A percentile compares a stretch with the other conserved stretches of the same genome.
Conservation (phyloP, 345 rosid species). For the Nasturtium officinale region DNA sequence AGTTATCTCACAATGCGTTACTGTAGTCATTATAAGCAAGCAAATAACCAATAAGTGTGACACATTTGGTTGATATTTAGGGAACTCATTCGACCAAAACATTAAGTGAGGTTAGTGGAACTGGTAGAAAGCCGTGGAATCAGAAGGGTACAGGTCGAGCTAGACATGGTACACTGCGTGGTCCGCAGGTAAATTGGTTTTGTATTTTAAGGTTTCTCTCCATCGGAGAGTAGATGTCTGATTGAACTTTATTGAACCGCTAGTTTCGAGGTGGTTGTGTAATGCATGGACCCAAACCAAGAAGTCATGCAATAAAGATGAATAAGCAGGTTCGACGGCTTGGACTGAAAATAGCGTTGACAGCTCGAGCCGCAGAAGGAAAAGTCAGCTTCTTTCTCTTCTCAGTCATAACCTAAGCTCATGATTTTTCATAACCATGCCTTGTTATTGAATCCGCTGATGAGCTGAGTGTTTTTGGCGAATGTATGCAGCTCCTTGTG, state of each 20-base stretch:
- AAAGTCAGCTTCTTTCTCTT: constrained; percentile 58
- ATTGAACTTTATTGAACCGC: constrained; percentile 22
- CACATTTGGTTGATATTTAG: constrained; percentile 43
- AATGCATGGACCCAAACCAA: constrained; percentile 94
- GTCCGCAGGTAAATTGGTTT: constrained; percentile 56
- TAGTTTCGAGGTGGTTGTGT: constrained; percentile 88
- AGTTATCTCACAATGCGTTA: background rate
- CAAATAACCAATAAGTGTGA: constrained; percentile 5
- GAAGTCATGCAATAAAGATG: constrained; percentile 88
- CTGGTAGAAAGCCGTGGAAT: constrained; percentile 86
- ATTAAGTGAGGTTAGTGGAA: constrained; percentile 90
- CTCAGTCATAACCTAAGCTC: constrained; percentile 8
- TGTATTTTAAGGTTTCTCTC: constrained; percentile 11
- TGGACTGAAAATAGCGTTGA: constrained; percentile 86
- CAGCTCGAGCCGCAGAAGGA: constrained; percentile 96
- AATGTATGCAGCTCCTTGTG: constrained; percentile 66
- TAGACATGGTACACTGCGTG: constrained; percentile 68
- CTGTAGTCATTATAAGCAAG: background rate
- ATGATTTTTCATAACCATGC: background rate
- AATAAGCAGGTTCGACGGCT: constrained; percentile 90
- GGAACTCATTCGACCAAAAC: constrained; percentile 97
- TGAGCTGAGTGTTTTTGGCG: constrained; percentile 2
- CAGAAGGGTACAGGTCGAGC: constrained; percentile 96
- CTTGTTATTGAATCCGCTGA: constrained; percentile 10
- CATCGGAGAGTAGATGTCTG: constrained; percentile 7